These are phyloP conservation scores for Sarocladiaceae sp. DNA, from an alignment of 2,329 filamentous ascomycete genomes.

Conservation along the genomic window DNA sequence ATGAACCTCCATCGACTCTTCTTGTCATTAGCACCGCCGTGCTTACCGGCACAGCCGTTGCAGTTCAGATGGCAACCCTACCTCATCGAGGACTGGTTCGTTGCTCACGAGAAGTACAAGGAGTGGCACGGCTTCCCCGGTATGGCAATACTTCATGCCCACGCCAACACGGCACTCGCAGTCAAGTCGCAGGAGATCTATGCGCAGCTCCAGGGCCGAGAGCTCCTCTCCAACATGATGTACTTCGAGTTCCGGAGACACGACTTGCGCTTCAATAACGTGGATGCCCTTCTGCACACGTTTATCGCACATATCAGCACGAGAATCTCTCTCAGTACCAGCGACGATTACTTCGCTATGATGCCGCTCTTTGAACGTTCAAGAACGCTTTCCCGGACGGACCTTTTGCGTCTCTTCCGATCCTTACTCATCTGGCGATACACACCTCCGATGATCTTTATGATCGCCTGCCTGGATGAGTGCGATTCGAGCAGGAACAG, in stretches of 20 bases:
- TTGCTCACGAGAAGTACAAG: background rate
- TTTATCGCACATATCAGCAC: conserved; percentile 4
- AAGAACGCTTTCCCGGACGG: background rate
- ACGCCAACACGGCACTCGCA: background rate
- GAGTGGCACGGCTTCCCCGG: background rate
- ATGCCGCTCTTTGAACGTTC: background rate
- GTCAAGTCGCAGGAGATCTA: conserved; percentile 4
- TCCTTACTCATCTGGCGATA: background rate
- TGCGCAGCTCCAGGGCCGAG: background rate
- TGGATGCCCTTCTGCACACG: background rate
- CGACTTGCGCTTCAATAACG: background rate
- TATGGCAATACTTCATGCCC: background rate
- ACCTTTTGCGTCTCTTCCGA: background rate
- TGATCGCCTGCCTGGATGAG: conserved; percentile 6
- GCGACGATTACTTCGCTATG: background rate
- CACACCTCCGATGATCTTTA: background rate
- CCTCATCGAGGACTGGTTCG: background rate
- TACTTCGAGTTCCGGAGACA: conserved; percentile 5
- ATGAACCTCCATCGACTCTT: background rate
- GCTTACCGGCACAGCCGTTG: background rate
- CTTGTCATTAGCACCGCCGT: background rate
- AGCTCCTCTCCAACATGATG: conserved; percentile 2
- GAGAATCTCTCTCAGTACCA: background rate
- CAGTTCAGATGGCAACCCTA: conserved; percentile 1
- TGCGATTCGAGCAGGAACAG: background rate